phyloP scores from a whole-genome alignment of 2,329 filamentous ascomycete genomes.

The Fusarium burgessii region DNA sequence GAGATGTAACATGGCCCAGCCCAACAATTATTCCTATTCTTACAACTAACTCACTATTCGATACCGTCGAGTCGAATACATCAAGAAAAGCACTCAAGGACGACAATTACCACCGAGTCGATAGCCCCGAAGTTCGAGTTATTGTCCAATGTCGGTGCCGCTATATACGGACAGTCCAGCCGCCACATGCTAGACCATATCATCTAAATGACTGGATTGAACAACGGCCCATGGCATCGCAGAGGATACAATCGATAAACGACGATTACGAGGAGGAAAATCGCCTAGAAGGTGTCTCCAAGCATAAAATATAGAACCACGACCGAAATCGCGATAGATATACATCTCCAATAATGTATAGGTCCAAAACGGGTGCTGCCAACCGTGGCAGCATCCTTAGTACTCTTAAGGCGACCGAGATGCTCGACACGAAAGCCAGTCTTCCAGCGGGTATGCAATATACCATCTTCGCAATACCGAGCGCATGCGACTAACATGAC shows the following conservation, averaged over 20 bases:
- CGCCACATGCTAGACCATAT: constrained; percentile 38
- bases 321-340: constrained; percentile 5
- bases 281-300: not conserved
- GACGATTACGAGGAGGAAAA: constrained; percentile 10
- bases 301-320: not conserved
- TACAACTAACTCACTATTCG: constrained; percentile 15
- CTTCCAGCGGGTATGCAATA: constrained; percentile 79
- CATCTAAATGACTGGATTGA: constrained; percentile 32
- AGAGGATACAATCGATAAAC: constrained; percentile 24
- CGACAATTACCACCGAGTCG: not conserved
- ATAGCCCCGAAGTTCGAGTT: not conserved
- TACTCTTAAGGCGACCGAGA: constrained; percentile 82
- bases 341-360: constrained; percentile 53
- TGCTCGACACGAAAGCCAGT: constrained; percentile 80
- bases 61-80: not conserved
- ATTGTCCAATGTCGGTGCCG: constrained; percentile 31
- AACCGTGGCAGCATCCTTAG: constrained; percentile 71
- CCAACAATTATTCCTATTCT: constrained; percentile 9
- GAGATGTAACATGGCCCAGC: constrained; percentile 24
- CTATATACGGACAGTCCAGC: constrained; percentile 25
- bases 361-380: constrained; percentile 56
- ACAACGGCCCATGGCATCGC: constrained; percentile 25
- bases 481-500: constrained; percentile 14
- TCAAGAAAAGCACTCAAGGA: not conserved
- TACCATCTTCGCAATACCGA: not conserved